These are phyloP conservation scores for Xylaria arbuscula DNA, from an alignment of 2,329 filamentous ascomycete species.

Conservation along the genomic window DNA sequence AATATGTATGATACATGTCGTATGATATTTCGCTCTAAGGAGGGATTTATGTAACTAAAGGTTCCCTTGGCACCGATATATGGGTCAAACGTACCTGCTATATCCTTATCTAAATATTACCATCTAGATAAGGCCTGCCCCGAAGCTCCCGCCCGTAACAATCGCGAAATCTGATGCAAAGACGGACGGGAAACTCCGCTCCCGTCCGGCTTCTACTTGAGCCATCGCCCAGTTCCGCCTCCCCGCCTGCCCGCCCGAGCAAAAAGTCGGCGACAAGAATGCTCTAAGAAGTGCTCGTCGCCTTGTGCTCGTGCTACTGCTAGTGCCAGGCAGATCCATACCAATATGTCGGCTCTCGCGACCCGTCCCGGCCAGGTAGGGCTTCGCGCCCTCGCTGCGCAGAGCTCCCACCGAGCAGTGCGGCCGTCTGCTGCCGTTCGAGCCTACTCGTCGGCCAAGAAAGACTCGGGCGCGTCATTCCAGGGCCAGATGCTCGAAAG, in stretches of 20 bases:
- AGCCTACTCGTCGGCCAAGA: slow-evolving; percentile 48
- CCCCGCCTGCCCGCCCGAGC: background rate
- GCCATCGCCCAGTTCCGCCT: slow-evolving; percentile 4
- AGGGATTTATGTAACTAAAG: no score
- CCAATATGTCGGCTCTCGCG: slow-evolving; percentile 45
- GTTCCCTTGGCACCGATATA: no score
- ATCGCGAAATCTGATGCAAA: slow-evolving; percentile 4
- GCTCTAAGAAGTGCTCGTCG: slow-evolving; percentile 23
- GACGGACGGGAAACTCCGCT: background rate
- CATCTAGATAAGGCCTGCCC: no score
- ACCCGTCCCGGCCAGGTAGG: slow-evolving; percentile 40
- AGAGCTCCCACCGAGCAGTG: slow-evolving; percentile 29
- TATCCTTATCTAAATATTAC: background rate
- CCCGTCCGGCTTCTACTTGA: background rate
- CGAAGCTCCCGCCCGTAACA: slow-evolving; percentile 9
- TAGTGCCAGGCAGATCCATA: slow-evolving; percentile 25
- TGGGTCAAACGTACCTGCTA: no score
- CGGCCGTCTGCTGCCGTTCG: slow-evolving; percentile 30
- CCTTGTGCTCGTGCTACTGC: no score
- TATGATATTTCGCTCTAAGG: no score
- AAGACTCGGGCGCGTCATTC: slow-evolving; percentile 57
- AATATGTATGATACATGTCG: no score
- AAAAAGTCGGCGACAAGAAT: slow-evolving; percentile 23
- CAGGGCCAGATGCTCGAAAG: slow-evolving; percentile 70
- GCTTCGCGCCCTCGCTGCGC: slow-evolving; percentile 37